Evolutionary conservation across 495 filamentous ascomycete species (phyloP).

Genomic region (Hypoxylon fuscum): DNA sequence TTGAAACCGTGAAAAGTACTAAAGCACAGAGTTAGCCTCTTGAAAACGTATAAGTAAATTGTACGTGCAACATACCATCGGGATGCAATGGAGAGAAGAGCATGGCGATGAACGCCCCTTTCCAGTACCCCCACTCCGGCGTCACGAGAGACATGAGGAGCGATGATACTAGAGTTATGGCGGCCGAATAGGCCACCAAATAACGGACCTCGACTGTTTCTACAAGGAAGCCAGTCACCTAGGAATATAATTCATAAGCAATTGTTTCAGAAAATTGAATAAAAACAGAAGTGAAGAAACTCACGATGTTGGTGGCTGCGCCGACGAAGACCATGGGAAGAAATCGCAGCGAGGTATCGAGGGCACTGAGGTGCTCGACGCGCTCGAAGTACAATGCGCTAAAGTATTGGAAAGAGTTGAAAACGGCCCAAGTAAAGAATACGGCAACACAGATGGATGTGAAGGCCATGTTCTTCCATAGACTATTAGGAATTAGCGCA

Average conservation of each 20-base stretch:
- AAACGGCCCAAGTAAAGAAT: slow-evolving; percentile 59
- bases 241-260: too few relatives aligned
- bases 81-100: too few relatives aligned
- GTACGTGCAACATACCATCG: too few relatives aligned
- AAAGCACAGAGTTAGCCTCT: slow-evolving; percentile 48
- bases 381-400: slow-evolving; percentile 64
- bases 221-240: slow-evolving; percentile 61
- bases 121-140: slow-evolving; percentile 65
- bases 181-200: slow-evolving; percentile 53
- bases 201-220: slow-evolving; percentile 61
- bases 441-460: slow-evolving; percentile 60
- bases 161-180: slow-evolving; percentile 50
- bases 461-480: slow-evolving; percentile 61
- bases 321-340: slow-evolving; percentile 66
- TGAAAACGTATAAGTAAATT: too few relatives aligned
- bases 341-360: slow-evolving; percentile 62
- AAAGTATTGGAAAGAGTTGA: slow-evolving; percentile 59
- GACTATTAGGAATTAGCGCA: slow-evolving; percentile 58
- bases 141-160: slow-evolving; percentile 61
- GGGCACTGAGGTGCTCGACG: slow-evolving; percentile 52
- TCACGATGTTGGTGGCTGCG: slow-evolving; percentile 57
- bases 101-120: slow-evolving; percentile 55
- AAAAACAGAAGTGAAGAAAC: too few relatives aligned
- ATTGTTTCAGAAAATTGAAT: too few relatives aligned
- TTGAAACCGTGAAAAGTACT: slow-evolving; percentile 68